Evolutionary conservation across 2,329 filamentous ascomycete genomes (phyloP).

Genomic region (Verticillium tricorpus): DNA sequence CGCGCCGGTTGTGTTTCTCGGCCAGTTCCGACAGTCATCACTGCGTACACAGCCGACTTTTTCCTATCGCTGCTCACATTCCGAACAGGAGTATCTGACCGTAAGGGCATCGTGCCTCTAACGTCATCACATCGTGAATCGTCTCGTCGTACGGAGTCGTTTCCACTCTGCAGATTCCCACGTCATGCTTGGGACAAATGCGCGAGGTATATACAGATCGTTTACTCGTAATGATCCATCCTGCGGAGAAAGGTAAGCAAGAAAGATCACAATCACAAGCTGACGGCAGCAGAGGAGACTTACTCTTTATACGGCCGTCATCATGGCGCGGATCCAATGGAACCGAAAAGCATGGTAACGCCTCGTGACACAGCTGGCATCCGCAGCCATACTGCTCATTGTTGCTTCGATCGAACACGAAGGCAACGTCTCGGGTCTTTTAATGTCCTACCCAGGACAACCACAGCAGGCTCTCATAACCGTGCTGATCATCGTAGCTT

Average conservation of each 20-base stretch:
- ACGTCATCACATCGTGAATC: not conserved
- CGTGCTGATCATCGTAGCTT: conserved; percentile 5
- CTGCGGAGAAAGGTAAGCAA: not conserved
- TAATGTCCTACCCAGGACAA: conserved; percentile 31
- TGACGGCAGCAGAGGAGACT: not conserved
- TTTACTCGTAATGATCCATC: not conserved
- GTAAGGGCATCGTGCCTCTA: not conserved
- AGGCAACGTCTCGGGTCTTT: conserved; percentile 21
- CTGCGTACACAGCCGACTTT: not conserved
- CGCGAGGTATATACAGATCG: not conserved
- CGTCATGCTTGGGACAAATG: not conserved
- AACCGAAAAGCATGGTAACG: not conserved
- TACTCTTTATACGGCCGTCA: not conserved
- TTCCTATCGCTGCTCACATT: not conserved
- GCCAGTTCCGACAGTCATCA: conserved; percentile 9
- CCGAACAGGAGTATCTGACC: not conserved
- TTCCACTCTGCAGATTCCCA: not conserved
- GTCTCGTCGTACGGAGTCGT: not conserved
- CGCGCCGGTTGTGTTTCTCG: conserved; percentile 10
- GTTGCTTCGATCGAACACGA: conserved; percentile 1
- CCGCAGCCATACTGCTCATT: conserved; percentile 1
- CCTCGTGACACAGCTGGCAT: not conserved
- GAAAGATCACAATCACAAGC: not conserved
- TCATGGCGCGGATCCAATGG: not conserved
- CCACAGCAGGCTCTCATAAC: not conserved